Evolutionary conservation across 2,329 filamentous ascomycete genomes (phyloP).

Genomic region (Apiospora aurea): DNA sequence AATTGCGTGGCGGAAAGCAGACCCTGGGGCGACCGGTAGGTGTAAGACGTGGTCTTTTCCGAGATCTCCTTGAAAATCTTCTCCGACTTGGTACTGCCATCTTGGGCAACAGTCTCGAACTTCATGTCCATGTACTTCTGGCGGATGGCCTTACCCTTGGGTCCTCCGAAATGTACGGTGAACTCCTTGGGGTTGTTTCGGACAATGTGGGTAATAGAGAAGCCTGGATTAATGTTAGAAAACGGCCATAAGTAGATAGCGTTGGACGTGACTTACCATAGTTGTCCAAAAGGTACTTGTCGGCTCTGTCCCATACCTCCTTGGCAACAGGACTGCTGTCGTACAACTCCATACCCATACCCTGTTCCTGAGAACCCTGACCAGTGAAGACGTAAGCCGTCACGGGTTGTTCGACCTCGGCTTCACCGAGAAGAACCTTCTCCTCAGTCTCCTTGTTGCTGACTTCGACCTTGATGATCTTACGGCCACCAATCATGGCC

Average conservation of each 20-base stretch:
- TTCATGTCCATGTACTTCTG: constrained; percentile 99
- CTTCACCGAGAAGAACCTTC: constrained; percentile 93
- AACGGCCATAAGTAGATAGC: not conserved
- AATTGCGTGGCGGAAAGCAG: constrained; percentile 97
- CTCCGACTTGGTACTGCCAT: constrained; percentile 95
- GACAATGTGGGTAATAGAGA: constrained; percentile 98
- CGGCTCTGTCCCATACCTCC: constrained; percentile 97
- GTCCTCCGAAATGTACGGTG: constrained; percentile 96
- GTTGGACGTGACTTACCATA: constrained; percentile 71
- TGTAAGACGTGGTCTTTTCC: constrained; percentile 93
- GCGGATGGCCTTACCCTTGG: constrained; percentile 94
- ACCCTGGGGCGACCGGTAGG: constrained; percentile 93
- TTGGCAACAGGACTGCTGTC: constrained; percentile 91
- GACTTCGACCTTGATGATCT: constrained; percentile 99
- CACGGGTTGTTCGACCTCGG: constrained; percentile 96
- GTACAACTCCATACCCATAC: constrained; percentile 99
- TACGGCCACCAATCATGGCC: constrained; percentile 96
- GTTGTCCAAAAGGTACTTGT: constrained; percentile 98
- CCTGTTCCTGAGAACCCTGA: constrained; percentile 97
- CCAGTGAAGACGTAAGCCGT: constrained; percentile 98
- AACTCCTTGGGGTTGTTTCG: constrained; percentile 99
- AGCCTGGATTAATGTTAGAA: constrained; percentile 60
- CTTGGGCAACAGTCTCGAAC: constrained; percentile 94
- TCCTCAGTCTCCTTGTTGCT: constrained; percentile 96
- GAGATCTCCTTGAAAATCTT: constrained; percentile 99